Evolutionary conservation across 2,329 filamentous ascomycete genomes (phyloP), one percentile per base, ranked within the genome.

Genomic region (Fusarium sp.): DNA sequence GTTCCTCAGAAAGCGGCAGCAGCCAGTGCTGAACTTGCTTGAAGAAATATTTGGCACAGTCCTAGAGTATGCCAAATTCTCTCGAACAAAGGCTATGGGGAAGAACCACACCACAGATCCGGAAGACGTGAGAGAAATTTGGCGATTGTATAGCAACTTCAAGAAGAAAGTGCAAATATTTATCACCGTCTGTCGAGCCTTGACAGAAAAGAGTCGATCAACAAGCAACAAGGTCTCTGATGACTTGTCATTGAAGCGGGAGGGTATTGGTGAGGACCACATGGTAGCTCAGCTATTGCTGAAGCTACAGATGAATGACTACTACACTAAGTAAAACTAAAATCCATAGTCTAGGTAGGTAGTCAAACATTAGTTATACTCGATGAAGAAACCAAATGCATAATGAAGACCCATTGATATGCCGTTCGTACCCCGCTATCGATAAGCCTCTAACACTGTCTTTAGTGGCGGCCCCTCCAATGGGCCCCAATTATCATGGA

Each of bases 11-110:
- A 92, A 91, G 72, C 84, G 91, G 35, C 93, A 97, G 76, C 84
- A 88, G 59, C 90, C 92, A 2, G 87, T 94, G 1, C 82, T 94
- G 66, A 86, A 85, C 37, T 80, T 96, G 0, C 80, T 97, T 0
- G 91, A 96, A 63, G 90, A 91, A 18, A 91, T 95, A 3, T 95
- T 96, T 66, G 82, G 83, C 2, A 78, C 87, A 1, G 85, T 97
- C n/a, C 80, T 97, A 13, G 81, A 84, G 14, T 96, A 96, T 74
- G 88, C 90, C n/a, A 85, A 84, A 69, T 74, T 78, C 36, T 76
- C 79, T 18, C 78, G 82, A 67, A 71, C 80, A n/a, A 79, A 72
- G 41, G 79, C 66, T 77, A 77, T 17, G 66, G 80, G 76, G 27
- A 62, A 71, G 21, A 68, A 67, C 36, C 31, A 49, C 13, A 36